These are phyloP conservation scores for Halophytophthora polymorphica DNA, from an alignment of 352 stramenopile species.

Conservation along the genomic window DNA sequence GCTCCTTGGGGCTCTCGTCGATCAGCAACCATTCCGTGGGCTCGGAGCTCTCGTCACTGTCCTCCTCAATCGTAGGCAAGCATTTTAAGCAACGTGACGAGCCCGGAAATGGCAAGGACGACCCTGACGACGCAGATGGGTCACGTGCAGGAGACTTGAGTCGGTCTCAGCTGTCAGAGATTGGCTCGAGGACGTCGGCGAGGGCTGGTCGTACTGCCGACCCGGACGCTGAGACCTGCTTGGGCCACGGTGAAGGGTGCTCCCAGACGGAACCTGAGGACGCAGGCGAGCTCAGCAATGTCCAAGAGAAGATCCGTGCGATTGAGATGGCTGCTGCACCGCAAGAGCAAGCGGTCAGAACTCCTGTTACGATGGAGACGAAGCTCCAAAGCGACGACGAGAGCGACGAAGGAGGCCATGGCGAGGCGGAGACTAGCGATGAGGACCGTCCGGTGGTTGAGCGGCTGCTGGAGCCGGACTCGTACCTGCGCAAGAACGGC, in stretches of 20 bases:
- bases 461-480: constrained; percentile 38
- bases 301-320: constrained; percentile 2
- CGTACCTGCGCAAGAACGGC: constrained; percentile 43
- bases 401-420: constrained; percentile 15
- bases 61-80: constrained; percentile 45
- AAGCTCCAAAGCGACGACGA: constrained; percentile 3
- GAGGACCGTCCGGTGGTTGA: constrained; percentile 15
- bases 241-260: too few species aligned
- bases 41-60: constrained; percentile 64
- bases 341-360: constrained; percentile 1
- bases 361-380: not conserved
- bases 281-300: not conserved
- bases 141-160: not conserved
- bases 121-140: not conserved
- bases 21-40: constrained; percentile 41
- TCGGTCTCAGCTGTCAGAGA: constrained; percentile 7
- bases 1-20: constrained; percentile 62
- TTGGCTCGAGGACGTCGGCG: not conserved
- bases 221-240: constrained; percentile 1
- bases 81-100: constrained; percentile 6
- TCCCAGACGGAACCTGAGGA: too few species aligned
- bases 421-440: constrained; percentile 9
- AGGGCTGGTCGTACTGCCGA: not conserved
- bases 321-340: constrained; percentile 10
- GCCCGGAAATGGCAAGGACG: constrained; percentile 1